phyloP scores from a whole-genome alignment of 2,329 filamentous ascomycete genomes.

The Ophiostoma piceae region DNA sequence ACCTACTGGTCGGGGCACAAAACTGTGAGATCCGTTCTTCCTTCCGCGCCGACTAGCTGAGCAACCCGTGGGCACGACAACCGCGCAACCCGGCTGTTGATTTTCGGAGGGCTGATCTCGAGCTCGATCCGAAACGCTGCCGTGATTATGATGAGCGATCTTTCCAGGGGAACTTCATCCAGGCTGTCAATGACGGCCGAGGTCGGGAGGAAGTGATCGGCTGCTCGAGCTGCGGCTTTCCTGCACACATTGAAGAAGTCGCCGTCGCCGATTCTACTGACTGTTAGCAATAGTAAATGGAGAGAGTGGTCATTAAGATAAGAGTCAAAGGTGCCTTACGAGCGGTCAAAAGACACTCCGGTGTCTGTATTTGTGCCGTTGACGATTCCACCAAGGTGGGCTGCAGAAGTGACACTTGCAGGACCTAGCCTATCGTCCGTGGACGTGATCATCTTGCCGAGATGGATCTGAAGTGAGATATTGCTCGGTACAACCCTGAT shows the following conservation, averaged over 20 bases:
- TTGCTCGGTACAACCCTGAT: not conserved
- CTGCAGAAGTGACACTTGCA: not conserved
- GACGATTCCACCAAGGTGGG: not conserved
- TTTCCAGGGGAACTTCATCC: conserved; percentile 22
- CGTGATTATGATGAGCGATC: conserved; percentile 26
- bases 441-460: conserved; percentile 12
- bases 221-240: not conserved
- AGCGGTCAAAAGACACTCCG: conserved; percentile 17
- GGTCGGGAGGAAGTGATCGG: conserved; percentile 22
- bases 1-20: conserved; percentile 35
- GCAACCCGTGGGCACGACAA: conserved; percentile 23
- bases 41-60: conserved; percentile 17
- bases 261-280: conserved; percentile 23
- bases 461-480: conserved; percentile 15
- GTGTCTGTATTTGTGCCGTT: not conserved
- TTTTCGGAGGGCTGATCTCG: conserved; percentile 22
- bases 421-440: not conserved
- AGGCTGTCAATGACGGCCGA: conserved; percentile 18
- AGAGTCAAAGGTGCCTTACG: conserved; percentile 11
- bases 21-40: conserved; percentile 29
- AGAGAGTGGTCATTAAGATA: not conserved
- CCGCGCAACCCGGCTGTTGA: not conserved
- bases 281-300: not conserved
- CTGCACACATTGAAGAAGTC: conserved; percentile 19
- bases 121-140: conserved; percentile 28